Conservation (phyloP, 2,329 filamentous ascomycete genomes). For the Aspergillus sp. region DNA sequence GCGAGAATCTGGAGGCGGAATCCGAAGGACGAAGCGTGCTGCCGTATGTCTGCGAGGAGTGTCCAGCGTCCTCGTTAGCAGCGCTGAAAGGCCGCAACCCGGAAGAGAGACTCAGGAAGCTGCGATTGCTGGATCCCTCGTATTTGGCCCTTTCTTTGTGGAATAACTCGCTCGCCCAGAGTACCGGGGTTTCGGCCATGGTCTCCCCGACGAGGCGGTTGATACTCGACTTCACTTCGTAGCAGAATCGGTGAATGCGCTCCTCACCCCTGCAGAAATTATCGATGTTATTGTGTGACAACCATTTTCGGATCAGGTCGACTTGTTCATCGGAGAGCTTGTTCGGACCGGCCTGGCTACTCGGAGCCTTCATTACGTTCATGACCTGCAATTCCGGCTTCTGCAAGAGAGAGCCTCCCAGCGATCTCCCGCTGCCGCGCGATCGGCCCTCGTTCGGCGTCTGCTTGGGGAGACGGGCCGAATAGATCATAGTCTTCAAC, state of each 20-base stretch:
- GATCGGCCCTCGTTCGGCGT: slow-evolving; percentile 34
- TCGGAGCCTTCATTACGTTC: slow-evolving; percentile 78
- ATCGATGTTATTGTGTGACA: slow-evolving; percentile 77
- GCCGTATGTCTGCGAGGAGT: slow-evolving; percentile 27
- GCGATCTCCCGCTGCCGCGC: slow-evolving; percentile 46
- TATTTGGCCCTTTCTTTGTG: slow-evolving; percentile 61
- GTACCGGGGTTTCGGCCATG: slow-evolving; percentile 77
- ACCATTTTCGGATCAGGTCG: slow-evolving; percentile 78
- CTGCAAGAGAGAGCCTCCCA: slow-evolving; percentile 64
- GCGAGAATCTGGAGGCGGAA: slow-evolving; percentile 28
- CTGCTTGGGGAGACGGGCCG: slow-evolving; percentile 30
- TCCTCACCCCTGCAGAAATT: slow-evolving; percentile 96
- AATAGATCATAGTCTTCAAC: slow-evolving; percentile 81
- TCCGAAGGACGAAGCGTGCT: slow-evolving; percentile 31
- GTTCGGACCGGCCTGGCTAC: slow-evolving; percentile 84
- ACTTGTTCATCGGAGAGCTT: slow-evolving; percentile 96
- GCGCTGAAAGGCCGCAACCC: slow-evolving; percentile 46
- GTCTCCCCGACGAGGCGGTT: slow-evolving; percentile 82
- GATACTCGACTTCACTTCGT: slow-evolving; percentile 84
- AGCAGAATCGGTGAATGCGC: slow-evolving; percentile 87
- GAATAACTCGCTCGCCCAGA: slow-evolving; percentile 92
- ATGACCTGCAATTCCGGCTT: slow-evolving; percentile 82
- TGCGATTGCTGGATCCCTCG: slow-evolving; percentile 39
- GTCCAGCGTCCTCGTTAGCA: slow-evolving; percentile 44
- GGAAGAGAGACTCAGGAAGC: slow-evolving; percentile 34